Conservation (phyloP, 805 yeast species). For the Pichia phayaonensis region DNA sequence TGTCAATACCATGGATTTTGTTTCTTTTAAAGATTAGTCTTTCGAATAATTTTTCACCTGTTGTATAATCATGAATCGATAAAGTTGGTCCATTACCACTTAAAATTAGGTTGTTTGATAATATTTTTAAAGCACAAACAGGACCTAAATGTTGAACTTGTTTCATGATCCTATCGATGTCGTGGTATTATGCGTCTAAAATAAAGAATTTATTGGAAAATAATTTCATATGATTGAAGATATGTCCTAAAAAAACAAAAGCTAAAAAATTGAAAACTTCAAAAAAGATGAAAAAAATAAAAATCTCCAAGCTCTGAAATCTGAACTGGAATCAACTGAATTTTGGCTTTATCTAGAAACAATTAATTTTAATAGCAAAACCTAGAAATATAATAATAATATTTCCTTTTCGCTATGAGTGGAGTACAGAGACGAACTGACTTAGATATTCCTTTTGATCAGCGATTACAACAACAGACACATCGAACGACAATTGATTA, state of each 20-base stretch:
- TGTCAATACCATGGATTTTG: conserved; percentile 73
- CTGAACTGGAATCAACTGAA: no score
- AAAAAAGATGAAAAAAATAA: neutral
- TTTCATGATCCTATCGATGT: neutral
- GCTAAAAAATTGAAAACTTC: conserved; percentile 1
- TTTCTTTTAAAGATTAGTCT: conserved; percentile 54
- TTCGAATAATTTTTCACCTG: conserved; percentile 27
- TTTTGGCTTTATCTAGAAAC: no score
- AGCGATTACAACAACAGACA: conserved; percentile 7
- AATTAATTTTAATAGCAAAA: no score
- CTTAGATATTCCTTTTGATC: neutral
- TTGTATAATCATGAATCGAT: conserved; percentile 42
- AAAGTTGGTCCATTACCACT: conserved; percentile 71
- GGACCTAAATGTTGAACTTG: conserved; percentile 51
- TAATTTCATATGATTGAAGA: no score
- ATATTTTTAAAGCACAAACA: conserved; percentile 52
- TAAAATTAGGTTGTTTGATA: conserved; percentile 30
- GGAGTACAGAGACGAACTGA: neutral
- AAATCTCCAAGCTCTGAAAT: no score
- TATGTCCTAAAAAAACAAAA: neutral
- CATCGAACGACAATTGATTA: conserved; percentile 64
- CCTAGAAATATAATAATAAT: neutral
- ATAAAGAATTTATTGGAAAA: no score
- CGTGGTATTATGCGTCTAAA: no score
- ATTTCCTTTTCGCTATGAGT: neutral